Conservation (phyloP, 2,329 filamentous ascomycete genomes). For the Xylaria sp. region DNA sequence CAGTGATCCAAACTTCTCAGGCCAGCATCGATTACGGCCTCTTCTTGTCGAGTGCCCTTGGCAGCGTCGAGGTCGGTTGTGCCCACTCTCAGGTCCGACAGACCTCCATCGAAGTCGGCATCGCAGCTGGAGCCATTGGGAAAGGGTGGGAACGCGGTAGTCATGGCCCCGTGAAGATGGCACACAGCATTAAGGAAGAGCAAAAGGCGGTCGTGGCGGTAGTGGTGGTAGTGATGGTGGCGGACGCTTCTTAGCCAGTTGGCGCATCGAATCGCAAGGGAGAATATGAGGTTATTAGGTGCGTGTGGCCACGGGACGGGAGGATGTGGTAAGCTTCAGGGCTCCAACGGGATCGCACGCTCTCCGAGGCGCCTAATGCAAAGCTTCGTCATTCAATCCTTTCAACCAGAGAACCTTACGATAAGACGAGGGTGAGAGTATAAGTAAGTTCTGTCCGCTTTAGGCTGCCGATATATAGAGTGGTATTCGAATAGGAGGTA, state of each 20-base stretch:
- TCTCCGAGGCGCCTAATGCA: not conserved
- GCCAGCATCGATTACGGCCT: constrained; percentile 72
- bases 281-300: constrained; percentile 7
- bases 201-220: constrained; percentile 11
- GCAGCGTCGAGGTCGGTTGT: constrained; percentile 14
- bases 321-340: constrained; percentile 7
- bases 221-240: constrained; percentile 7
- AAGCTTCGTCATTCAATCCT: constrained; percentile 16
- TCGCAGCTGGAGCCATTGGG: constrained; percentile 48
- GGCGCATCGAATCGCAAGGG: constrained; percentile 36
- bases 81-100: constrained; percentile 16
- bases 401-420: not conserved
- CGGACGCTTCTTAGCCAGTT: constrained; percentile 21
- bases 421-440: not conserved
- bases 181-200: constrained; percentile 34
- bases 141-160: constrained; percentile 46
- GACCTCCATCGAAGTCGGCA: constrained; percentile 35
- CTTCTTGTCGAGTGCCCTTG: constrained; percentile 37
- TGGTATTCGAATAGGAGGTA: not conserved
- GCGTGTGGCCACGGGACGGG: not conserved
- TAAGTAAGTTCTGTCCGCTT: not conserved
- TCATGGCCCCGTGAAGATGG: constrained; percentile 46
- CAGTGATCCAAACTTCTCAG: constrained; percentile 83
- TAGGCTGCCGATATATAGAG: constrained; percentile 8
- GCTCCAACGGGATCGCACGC: constrained; percentile 2